Base-by-base conservation (phyloP, 805 yeast genomes). In the Suhomyces vadensis region DNA sequence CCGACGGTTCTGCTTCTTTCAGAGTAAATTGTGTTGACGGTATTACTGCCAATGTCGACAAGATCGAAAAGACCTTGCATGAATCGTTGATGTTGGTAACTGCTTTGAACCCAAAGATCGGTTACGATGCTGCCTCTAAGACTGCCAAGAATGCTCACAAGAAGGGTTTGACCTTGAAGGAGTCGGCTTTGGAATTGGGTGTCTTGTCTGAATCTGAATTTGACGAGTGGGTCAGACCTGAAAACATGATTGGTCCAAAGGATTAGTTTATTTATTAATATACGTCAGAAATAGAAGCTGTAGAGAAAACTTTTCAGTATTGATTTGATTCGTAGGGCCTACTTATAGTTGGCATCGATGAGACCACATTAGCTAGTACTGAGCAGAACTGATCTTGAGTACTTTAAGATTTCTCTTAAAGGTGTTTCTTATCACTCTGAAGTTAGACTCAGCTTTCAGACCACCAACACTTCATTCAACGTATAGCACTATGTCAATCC, bases 141-240 rank as follows among this genome's bases (percentile, higher is more conserved):
- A 92, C 90, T 43, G 99, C 99, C 57, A 94, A 94, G 80, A 88
- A 94, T 66, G 99, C 99, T 39, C 98, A 94, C 82, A 86, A 91
- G 77, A 90, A 94, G 78, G 97, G 97, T 21, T 78, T 92, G 60
- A 94, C 99, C 37, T 81, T 94, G 73, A 94, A 94, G 75, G 87
- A 90, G 71, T 83, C 95, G 51, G 97, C 97, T 49, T 75, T 94
- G 57, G 96, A 94, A 74, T 82, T 94, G 60, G 89, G 88, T 49
- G 92, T 84, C 42, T 78, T 94, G 63, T 77, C 83, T 47, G 82
- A 81, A 54, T 85, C 82, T 66, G 96, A 94, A 74, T 94, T 94
- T 58, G 95, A 91, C 67, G 78, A 89, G 71, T 92, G 96, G 95
- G 99, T 94, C 56, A 83, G 87, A 68, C 99, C 99, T 54, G 98